A percentile compares a stretch with the other conserved stretches of the same genome.
phyloP scores from a whole-genome alignment of 768 basidiomycete genomes.

The Boletales sp. region DNA sequence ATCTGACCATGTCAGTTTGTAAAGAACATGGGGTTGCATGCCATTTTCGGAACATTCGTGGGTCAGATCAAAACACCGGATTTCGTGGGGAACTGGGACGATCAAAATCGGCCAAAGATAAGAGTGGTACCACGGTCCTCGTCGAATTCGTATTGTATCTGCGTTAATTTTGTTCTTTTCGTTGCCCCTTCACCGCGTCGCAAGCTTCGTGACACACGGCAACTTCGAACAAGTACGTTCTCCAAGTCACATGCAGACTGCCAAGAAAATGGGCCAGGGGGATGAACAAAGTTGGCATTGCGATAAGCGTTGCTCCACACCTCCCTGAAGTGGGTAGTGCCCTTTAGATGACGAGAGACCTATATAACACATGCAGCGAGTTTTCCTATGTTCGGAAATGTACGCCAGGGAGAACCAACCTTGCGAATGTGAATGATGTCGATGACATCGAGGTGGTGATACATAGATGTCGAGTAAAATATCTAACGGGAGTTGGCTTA shows the following conservation, averaged over 20 bases:
- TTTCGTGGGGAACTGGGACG: too few relatives aligned
- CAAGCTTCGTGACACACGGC: constrained; percentile 6
- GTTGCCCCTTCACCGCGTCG: neutral
- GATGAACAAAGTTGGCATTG: constrained; percentile 8
- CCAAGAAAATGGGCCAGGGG: constrained; percentile 15
- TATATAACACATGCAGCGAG: too few relatives aligned
- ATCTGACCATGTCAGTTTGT: constrained; percentile 1
- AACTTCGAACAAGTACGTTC: constrained; percentile 6
- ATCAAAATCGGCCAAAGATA: too few relatives aligned
- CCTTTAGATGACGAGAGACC: neutral
- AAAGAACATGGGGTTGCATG: constrained; percentile 5
- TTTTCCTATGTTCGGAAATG: neutral
- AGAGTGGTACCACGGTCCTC: too few relatives aligned
- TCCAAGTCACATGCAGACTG: constrained; percentile 16
- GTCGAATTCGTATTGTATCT: constrained; percentile 3
- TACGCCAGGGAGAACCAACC: constrained; percentile 1
- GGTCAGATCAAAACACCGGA: too few relatives aligned
- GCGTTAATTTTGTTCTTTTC: neutral
- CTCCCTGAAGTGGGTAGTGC: constrained; percentile 2
- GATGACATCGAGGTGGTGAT: constrained; percentile 10
- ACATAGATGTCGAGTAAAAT: constrained; percentile 7
- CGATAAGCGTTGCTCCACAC: constrained; percentile 20
- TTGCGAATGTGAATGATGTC: constrained; percentile 16
- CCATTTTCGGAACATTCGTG: constrained; percentile 1
- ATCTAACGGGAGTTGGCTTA: constrained; percentile 5